Percentiles rank a stretch among this genome's conserved stretches.
Conservation (phyloP, 768 basidiomycete species). For the Russula virescens region DNA sequence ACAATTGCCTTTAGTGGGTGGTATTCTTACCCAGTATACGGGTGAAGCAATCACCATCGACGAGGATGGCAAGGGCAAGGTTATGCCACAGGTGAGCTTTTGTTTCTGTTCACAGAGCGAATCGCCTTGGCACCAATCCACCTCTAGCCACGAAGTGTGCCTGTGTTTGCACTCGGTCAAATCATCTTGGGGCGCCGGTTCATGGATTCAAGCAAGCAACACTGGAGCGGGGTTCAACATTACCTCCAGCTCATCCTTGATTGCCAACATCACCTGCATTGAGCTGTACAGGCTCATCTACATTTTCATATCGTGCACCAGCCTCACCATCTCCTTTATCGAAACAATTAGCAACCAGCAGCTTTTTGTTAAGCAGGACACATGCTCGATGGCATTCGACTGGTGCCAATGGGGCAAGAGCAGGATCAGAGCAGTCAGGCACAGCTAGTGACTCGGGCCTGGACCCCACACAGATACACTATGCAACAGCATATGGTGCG, state of each 20-base stretch:
- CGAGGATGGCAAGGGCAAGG: constrained; percentile 82
- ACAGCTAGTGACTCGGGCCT: constrained; percentile 21
- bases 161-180: no score
- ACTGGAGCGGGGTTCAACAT: constrained; percentile 11
- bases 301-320: constrained; percentile 53
- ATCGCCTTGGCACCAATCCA: constrained; percentile 99
- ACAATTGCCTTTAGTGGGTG: constrained; percentile 68
- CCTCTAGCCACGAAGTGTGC: no score
- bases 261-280: constrained; percentile 26
- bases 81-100: constrained; percentile 99
- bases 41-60: constrained; percentile 92
- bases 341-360: constrained; percentile 50
- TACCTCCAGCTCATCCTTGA: constrained; percentile 25
- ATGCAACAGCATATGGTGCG: constrained; percentile 64
- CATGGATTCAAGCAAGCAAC: no score
- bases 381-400: constrained; percentile 33
- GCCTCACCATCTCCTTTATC: constrained; percentile 61
- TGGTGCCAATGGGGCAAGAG: constrained; percentile 35
- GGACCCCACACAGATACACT: constrained; percentile 53
- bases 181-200: no score
- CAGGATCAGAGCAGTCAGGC: constrained; percentile 20
- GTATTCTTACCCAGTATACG: constrained; percentile 97
- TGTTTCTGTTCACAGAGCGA: constrained; percentile 98
- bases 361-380: constrained; percentile 31
- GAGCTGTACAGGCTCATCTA: constrained; percentile 29